Base-by-base conservation (phyloP, 2,329 filamentous ascomycete species). In the Cordyceps cateniannulata region DNA sequence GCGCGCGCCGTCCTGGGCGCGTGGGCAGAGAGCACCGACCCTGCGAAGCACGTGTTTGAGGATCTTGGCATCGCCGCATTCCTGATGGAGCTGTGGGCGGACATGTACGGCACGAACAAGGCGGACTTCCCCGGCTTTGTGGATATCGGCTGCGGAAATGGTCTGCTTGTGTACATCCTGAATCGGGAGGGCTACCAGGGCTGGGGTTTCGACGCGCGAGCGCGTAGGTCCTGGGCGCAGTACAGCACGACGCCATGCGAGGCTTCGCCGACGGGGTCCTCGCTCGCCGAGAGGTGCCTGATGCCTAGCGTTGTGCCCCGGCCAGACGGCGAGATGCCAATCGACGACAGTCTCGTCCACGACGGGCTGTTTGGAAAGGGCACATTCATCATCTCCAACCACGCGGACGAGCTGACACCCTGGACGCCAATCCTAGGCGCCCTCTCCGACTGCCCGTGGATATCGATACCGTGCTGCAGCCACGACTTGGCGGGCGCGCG, bases 381-480 rank as follows among this genome's bases (percentile, higher is more conserved):
- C 29, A 96, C 91, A 0, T 99, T 99, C 73, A 91, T 99, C 68
- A 89, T 99, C 64, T 96, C 92, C 53, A 99, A 99, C 70, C 95
- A 99, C 72, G 93, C 93, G 12, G 95, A 99, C 71, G 93, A 99
- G 75, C 82, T 99, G 16, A 99, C 95, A 0, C 85, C 91, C 0
- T 99, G 95, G 95, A 98, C 95, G 0, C 95, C 95, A 0, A 82
- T 98, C 20, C 83, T 99, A 45, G 93, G 91, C 1, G 84, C 85
- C 7, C 77, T 91, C 1, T 92, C 88, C 0, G 76, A 83, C 2
- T 89, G 88, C 12, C 89, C 92, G 0, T 99, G 97, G 73, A 85
- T 99, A 63, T 89, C 90, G 66, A 96, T 99, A 49, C 95, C 95
- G 1, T 99, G 95, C 77, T 99, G 95, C 76, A 96, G 91, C 65